A percentile compares a stretch with the other conserved stretches of the same genome.
phyloP scores from a whole-genome alignment of 2,329 filamentous ascomycete genomes.

The Trichoderma semiorbis region DNA sequence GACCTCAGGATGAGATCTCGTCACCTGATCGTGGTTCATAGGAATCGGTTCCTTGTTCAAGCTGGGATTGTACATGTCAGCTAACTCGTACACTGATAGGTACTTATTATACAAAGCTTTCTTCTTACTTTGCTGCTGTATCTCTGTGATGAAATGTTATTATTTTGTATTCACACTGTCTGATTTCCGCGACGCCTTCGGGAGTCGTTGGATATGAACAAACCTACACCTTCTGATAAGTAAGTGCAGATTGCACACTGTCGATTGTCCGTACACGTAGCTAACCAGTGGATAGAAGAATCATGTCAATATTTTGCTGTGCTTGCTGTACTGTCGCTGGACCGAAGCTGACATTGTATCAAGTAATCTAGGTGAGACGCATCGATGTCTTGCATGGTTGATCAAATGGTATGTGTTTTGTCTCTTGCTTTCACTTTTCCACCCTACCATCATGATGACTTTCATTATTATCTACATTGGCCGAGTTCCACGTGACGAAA shows the following conservation, averaged over 20 bases:
- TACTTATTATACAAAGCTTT: slow-evolving; percentile 31
- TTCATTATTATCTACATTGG: slow-evolving; percentile 43
- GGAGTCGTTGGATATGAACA: slow-evolving; percentile 49
- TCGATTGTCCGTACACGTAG: background rate
- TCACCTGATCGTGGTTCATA: slow-evolving; percentile 54
- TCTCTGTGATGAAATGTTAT: slow-evolving; percentile 45
- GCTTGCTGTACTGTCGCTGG: background rate
- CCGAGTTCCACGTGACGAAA: slow-evolving; percentile 57
- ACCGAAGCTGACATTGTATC: slow-evolving; percentile 10
- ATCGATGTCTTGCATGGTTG: background rate
- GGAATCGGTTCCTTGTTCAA: slow-evolving; percentile 29
- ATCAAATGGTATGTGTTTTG: slow-evolving; percentile 18
- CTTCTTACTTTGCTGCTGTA: slow-evolving; percentile 20
- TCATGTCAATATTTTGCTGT: background rate
- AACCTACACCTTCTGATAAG: slow-evolving; percentile 51
- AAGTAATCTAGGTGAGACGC: background rate
- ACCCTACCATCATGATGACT: slow-evolving; percentile 47
- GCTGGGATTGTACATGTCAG: slow-evolving; percentile 23
- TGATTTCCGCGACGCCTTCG: slow-evolving; percentile 42
- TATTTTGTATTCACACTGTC: slow-evolving; percentile 58
- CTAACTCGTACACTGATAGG: slow-evolving; percentile 36
- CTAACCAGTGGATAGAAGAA: background rate
- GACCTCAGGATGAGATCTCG: slow-evolving; percentile 64
- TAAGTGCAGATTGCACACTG: slow-evolving; percentile 26
- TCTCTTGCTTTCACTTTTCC: background rate